Conservation (phyloP, 1,284 basidiomycete species). For the Mycosarcoma maydis region DNA sequence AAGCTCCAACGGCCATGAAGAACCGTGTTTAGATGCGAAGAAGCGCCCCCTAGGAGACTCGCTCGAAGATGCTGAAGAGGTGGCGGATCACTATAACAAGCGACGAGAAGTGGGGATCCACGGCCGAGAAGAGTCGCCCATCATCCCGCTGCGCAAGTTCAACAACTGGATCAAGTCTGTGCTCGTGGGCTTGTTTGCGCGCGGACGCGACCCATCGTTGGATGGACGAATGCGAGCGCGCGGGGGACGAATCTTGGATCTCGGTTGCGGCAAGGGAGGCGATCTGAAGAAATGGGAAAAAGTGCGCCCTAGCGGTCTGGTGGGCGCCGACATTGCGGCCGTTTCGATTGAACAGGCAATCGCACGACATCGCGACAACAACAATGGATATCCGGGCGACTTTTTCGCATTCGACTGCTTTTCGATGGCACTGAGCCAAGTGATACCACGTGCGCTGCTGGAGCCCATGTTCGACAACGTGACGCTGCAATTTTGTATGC, state of each 20-base stretch:
- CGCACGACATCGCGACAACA: conserved; percentile 73
- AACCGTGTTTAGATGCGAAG: conserved; percentile 7
- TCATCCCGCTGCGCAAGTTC: conserved; percentile 94
- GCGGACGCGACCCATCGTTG: conserved; percentile 21
- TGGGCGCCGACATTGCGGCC: conserved; percentile 88
- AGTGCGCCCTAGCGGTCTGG: conserved; percentile 80
- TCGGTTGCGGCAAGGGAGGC: conserved; percentile 98
- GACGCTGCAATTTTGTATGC: conserved; percentile 99
- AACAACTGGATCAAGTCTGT: conserved; percentile 81
- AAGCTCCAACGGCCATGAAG: not conserved
- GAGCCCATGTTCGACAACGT: conserved; percentile 84
- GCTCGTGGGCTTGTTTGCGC: conserved; percentile 42
- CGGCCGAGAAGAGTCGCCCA: conserved; percentile 87
- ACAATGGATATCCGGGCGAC: conserved; percentile 74
- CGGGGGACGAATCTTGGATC: conserved; percentile 83
- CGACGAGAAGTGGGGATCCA: conserved; percentile 88
- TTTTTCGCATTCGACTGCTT: conserved; percentile 93
- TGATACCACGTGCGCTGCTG: conserved; percentile 75
- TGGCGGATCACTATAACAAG: conserved; percentile 74
- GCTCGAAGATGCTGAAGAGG: conserved; percentile 44
- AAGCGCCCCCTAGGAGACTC: conserved; percentile 24
- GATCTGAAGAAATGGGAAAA: conserved; percentile 96
- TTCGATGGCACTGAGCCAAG: conserved; percentile 75
- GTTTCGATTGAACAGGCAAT: conserved; percentile 91
- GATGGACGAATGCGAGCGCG: conserved; percentile 31